Evolutionary conservation across 2,329 filamentous ascomycete genomes (phyloP).

Genomic region (Bipolaris gigantea): DNA sequence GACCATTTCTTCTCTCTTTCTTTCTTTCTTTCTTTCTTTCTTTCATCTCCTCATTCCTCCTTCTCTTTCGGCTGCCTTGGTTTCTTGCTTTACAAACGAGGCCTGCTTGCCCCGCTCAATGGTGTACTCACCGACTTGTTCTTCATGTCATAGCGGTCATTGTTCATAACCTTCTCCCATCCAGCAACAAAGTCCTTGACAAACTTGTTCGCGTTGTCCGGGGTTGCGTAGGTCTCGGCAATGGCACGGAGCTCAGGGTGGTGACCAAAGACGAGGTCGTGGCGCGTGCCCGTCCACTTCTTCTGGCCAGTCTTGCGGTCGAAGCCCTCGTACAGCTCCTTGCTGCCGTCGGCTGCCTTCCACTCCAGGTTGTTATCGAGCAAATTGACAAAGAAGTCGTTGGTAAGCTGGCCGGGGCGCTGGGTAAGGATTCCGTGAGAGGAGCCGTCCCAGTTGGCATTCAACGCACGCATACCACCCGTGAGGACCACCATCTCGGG

Average conservation of each 20-base stretch:
- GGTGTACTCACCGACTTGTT: conserved; percentile 37
- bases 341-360: conserved; percentile 56
- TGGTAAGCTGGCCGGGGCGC: conserved; percentile 68
- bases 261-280: conserved; percentile 72
- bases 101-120: conserved; percentile 29
- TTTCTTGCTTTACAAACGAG: conserved; percentile 22
- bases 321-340: conserved; percentile 63
- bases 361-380: conserved; percentile 68
- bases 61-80: not conserved
- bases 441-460: conserved; percentile 72
- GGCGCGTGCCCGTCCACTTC: conserved; percentile 71
- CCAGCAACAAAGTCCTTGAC: conserved; percentile 70
- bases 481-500: conserved; percentile 72
- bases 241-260: conserved; percentile 73
- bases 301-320: conserved; percentile 67
- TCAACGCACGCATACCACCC: conserved; percentile 70
- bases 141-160: conserved; percentile 66
- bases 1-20: not conserved
- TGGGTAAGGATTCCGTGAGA: conserved; percentile 68
- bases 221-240: conserved; percentile 68
- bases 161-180: conserved; percentile 75
- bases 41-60: not conserved
- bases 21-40: no score
- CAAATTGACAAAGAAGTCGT: conserved; percentile 82
- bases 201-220: conserved; percentile 65